phyloP scores from a whole-genome alignment of 345 rosid species.

The Arabidopsis thaliana region TAIR10.1 NC_003071.7:6309501-6310000 shows the following conservation, averaged over 20 bases:
- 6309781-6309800: slow-evolving; percentile 99
- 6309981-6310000: slow-evolving; percentile 61
- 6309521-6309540: slow-evolving; percentile 99
- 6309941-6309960: slow-evolving; percentile 83
- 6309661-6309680: slow-evolving; percentile 94
- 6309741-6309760: slow-evolving; percentile 95
- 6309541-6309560: slow-evolving; percentile 99
- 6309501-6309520: slow-evolving; percentile 91
- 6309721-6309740: slow-evolving; percentile 89
- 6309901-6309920: slow-evolving; percentile 94
- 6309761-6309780: slow-evolving; percentile 95
- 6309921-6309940: slow-evolving; percentile 96
- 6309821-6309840: slow-evolving; percentile 87
- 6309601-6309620: slow-evolving; percentile 91
- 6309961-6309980: slow-evolving; percentile 76
- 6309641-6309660: slow-evolving; percentile 89
- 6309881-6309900: slow-evolving; percentile 98
- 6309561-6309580: slow-evolving; percentile 94
- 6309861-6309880: slow-evolving; percentile 83
- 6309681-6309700: slow-evolving; percentile 96
- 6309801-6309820: slow-evolving; percentile 90
- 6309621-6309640: slow-evolving; percentile 84
- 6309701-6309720: slow-evolving; percentile 96
- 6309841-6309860: slow-evolving; percentile 87
- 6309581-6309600: slow-evolving; percentile 95